Base-by-base conservation (phyloP, 73 alveolate genomes). In the Paramecium biaurelia region DNA sequence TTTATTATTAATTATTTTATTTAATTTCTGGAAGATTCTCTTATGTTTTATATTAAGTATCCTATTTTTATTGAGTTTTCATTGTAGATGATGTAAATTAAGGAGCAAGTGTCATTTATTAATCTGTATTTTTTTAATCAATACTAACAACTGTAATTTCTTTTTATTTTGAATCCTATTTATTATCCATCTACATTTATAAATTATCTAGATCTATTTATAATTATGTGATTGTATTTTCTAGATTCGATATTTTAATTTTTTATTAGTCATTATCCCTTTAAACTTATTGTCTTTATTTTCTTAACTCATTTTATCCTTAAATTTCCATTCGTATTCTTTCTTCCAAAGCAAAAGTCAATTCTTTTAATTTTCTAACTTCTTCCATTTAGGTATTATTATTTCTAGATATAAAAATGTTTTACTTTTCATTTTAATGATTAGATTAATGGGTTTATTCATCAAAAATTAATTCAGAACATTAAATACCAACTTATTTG, bases 61-160 rank as follows among this genome's bases (percentile, higher is more conserved):
- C 84, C 5, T 63, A 21, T 53, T 53, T 63, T 63, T 63, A 32
- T 63, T 63, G 28, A 12, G 84, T 63, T 26, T 63, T 63, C 84
- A 63, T 23, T 38, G 47, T 38, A 38, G 47, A 38, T 4, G 43
- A 14, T 20, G 43, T 63, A 23, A 12, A 63, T 63, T 63, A 63
- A 0, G 84, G 84, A 63, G 84, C 84, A 23, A 63, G 24, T 5
- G 45, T 11, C 45, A 63, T 63, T 30, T 63, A 26, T 63, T 63
- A 63, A 63, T 63, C 84, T 4, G 18, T 63, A 53, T 53, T 53
- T 9, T 63, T 63, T 63, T 63, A 63, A 63, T 63, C 84, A 6
- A 63, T 63, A 63, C 84, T 63, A 63, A 63, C 84, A 63, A 63
- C 84, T 0, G 84, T 63, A 32, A 63, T 32, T 18, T 63, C 84